These are phyloP conservation scores for Nyctanthes arbortristis DNA, from an alignment of 257 asterid genomes.

Conservation along the genomic window DNA sequence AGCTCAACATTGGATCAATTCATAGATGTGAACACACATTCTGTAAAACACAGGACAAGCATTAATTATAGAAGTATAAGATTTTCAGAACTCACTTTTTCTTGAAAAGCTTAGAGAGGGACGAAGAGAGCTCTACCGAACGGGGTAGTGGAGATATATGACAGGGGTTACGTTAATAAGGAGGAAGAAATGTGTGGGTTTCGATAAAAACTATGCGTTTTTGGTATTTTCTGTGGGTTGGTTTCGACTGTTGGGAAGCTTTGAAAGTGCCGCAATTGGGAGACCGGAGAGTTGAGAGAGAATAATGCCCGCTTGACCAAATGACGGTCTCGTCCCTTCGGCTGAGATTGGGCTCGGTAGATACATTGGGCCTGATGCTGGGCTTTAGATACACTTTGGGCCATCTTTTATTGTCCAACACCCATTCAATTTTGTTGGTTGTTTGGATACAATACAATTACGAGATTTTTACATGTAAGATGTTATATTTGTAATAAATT, in stretches of 20 bases:
- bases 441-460: too few species aligned
- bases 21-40: slow-evolving; percentile 25
- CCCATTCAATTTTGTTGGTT: too few species aligned
- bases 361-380: too few species aligned
- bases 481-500: too few species aligned
- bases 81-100: slow-evolving; percentile 28
- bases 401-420: too few species aligned
- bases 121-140: neutral
- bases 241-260: slow-evolving; percentile 48
- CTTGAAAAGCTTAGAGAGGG: slow-evolving; percentile 6
- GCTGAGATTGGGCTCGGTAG: too few species aligned
- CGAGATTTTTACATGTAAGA: too few species aligned
- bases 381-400: too few species aligned
- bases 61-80: neutral
- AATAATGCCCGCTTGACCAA: neutral
- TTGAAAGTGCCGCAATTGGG: slow-evolving; percentile 54
- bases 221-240: slow-evolving; percentile 21
- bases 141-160: neutral
- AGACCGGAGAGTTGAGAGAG: slow-evolving; percentile 5
- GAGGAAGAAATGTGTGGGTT: slow-evolving; percentile 23
- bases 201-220: slow-evolving; percentile 68
- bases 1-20: slow-evolving; percentile 27
- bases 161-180: slow-evolving; percentile 17
- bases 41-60: neutral
- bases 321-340: slow-evolving; percentile 23